A percentile compares a stretch with the other conserved stretches of the same genome.
Evolutionary conservation across 768 basidiomycete species (phyloP).

Genomic region (Naematelia encephala): DNA sequence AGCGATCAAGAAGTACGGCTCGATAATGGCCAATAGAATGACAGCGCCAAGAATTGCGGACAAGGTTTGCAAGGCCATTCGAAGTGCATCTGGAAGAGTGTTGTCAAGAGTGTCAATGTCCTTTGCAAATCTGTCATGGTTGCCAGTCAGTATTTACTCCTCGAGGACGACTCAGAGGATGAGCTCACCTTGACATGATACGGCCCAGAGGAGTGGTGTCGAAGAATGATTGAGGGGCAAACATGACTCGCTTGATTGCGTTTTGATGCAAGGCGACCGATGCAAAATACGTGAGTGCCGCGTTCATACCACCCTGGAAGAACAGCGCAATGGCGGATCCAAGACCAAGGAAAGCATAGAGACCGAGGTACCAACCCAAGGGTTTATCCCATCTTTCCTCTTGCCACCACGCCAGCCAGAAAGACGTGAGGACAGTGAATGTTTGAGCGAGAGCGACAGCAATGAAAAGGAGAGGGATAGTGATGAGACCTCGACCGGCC

Average conservation of each 20-base stretch:
- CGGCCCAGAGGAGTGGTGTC: slow-evolving; percentile 59
- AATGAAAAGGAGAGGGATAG: slow-evolving; percentile 65
- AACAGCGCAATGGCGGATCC: slow-evolving; percentile 67
- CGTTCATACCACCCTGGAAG: slow-evolving; percentile 61
- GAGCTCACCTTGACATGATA: slow-evolving; percentile 30
- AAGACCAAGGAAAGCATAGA: slow-evolving; percentile 72
- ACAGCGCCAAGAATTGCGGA: slow-evolving; percentile 69
- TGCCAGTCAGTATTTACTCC: not conserved
- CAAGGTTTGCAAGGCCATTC: slow-evolving; percentile 59
- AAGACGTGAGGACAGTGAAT: slow-evolving; percentile 60
- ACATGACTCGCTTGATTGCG: slow-evolving; percentile 55
- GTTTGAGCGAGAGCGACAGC: slow-evolving; percentile 67
- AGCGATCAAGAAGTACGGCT: slow-evolving; percentile 82
- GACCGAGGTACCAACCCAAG: slow-evolving; percentile 62
- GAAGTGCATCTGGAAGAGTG: slow-evolving; percentile 45
- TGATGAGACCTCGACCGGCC: slow-evolving; percentile 65
- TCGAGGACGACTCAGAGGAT: not conserved
- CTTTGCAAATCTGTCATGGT: slow-evolving; percentile 43
- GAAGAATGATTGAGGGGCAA: slow-evolving; percentile 85
- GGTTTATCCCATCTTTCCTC: slow-evolving; percentile 55
- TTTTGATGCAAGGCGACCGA: slow-evolving; percentile 62
- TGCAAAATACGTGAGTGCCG: slow-evolving; percentile 71
- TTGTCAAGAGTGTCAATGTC: slow-evolving; percentile 50
- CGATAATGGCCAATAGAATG: slow-evolving; percentile 64
- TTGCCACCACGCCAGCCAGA: slow-evolving; percentile 82